A percentile compares a stretch with the other conserved stretches of the same genome.
phyloP scores from a whole-genome alignment of 2,329 filamentous ascomycete species.

The Alternaria sp. region DNA sequence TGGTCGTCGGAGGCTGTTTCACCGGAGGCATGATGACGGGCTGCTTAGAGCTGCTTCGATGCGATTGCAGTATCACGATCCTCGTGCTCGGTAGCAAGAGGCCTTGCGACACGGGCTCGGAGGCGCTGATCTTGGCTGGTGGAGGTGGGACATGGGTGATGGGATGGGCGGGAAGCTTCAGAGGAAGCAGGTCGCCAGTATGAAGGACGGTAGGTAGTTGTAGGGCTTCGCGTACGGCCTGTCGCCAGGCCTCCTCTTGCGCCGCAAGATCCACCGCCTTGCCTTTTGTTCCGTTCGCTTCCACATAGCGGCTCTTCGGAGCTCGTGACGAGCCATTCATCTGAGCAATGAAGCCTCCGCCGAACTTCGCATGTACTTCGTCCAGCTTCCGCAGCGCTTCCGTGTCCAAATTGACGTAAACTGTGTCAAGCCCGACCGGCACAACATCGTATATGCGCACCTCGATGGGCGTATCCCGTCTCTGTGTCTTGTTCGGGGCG shows the following conservation, averaged over 20 bases:
- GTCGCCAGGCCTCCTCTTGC: conserved; percentile 46
- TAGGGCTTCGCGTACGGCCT: conserved; percentile 73
- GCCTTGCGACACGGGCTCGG: conserved; percentile 92
- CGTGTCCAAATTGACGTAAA: conserved; percentile 85
- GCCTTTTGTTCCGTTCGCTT: conserved; percentile 47
- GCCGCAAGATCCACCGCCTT: conserved; percentile 28
- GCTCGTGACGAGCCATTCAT: conserved; percentile 42
- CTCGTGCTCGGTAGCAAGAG: conserved; percentile 77
- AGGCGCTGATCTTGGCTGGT: conserved; percentile 87
- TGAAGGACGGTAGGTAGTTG: conserved; percentile 78
- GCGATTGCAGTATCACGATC: conserved; percentile 77
- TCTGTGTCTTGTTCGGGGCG: conserved; percentile 76
- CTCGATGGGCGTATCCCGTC: conserved; percentile 79
- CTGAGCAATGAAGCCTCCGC: conserved; percentile 61
- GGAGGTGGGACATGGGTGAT: conserved; percentile 85
- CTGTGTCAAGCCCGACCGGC: conserved; percentile 78
- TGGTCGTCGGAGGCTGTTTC: conserved; percentile 61
- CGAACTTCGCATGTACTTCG: conserved; percentile 82
- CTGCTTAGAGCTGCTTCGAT: conserved; percentile 59
- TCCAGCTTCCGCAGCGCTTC: conserved; percentile 80
- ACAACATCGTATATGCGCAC: conserved; percentile 82
- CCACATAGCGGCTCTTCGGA: conserved; percentile 37
- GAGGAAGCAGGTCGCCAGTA: conserved; percentile 78
- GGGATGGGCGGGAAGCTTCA: conserved; percentile 78
- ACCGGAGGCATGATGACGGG: conserved; percentile 48